Percentiles rank a stretch among this genome's conserved stretches.
phyloP scores from a whole-genome alignment of 2,329 filamentous ascomycete genomes.

The Ophiostoma ips region DNA sequence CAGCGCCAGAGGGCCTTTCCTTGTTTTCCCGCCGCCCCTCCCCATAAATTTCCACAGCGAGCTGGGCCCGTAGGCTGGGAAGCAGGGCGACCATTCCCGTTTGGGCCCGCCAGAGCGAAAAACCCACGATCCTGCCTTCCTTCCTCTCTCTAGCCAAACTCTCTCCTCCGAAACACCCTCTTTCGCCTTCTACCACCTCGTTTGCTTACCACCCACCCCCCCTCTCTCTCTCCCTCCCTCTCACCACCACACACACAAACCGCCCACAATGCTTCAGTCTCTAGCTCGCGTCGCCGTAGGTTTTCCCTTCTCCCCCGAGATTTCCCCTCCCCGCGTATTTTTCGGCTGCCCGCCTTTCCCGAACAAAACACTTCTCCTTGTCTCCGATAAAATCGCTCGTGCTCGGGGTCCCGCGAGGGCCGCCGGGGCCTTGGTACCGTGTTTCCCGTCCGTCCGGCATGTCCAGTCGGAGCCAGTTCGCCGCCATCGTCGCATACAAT shows the following conservation, averaged over 20 bases:
- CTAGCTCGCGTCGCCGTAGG: constrained; percentile 43
- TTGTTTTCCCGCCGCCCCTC: no score
- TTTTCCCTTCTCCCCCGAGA: constrained; percentile 14
- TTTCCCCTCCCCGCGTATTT: not conserved
- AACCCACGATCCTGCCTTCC: constrained; percentile 1
- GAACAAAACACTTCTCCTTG: not conserved
- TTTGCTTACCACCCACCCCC: not conserved
- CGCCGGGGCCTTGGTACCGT: no score
- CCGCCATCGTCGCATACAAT: no score
- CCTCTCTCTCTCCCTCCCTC: not conserved
- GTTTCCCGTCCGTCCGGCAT: no score
- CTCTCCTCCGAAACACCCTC: not conserved
- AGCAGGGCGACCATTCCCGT: not conserved
- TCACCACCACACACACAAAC: not conserved
- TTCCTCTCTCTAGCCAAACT: not conserved
- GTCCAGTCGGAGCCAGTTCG: not conserved
- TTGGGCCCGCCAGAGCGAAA: not conserved
- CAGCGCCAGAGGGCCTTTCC: no score
- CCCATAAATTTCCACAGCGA: no score
- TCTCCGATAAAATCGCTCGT: not conserved
- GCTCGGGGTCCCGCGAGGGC: no score
- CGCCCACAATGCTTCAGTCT: constrained; percentile 20
- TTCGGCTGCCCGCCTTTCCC: not conserved
- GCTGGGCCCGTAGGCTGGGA: no score
- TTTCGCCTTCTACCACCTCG: not conserved